Percentiles rank a stretch among this genome's conserved stretches.
phyloP scores from a whole-genome alignment of 2,329 filamentous ascomycete genomes.

The Rasamsonia emersonii region DNA sequence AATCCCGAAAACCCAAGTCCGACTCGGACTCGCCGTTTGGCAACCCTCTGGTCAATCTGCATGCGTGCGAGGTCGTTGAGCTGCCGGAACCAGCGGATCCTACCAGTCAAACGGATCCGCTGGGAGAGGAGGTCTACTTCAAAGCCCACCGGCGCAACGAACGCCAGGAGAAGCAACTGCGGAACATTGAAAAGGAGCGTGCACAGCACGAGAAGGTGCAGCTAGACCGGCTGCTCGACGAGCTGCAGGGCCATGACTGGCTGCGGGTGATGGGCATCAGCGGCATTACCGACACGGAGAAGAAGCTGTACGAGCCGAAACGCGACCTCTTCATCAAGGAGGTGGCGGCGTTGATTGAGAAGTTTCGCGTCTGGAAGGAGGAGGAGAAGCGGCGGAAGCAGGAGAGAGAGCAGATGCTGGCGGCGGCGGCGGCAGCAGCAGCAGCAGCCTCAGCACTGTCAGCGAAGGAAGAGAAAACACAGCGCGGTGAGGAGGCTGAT shows the following conservation, averaged over 20 bases:
- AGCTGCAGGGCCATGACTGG: slow-evolving; percentile 87
- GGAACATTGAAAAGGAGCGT: slow-evolving; percentile 58
- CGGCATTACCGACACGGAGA: slow-evolving; percentile 73
- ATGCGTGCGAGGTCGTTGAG: slow-evolving; percentile 36
- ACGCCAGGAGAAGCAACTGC: slow-evolving; percentile 58
- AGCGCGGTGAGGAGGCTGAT: slow-evolving; percentile 37
- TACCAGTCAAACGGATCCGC: slow-evolving; percentile 40
- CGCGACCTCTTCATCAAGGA: slow-evolving; percentile 77
- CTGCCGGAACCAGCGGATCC: slow-evolving; percentile 30
- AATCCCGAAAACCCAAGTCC: slow-evolving; percentile 4
- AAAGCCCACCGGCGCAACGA: slow-evolving; percentile 53
- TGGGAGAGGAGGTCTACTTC: slow-evolving; percentile 48
- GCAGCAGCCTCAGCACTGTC: slow-evolving; percentile 7
- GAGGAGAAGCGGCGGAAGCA: slow-evolving; percentile 78
- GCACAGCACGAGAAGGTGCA: slow-evolving; percentile 60
- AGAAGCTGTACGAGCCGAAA: slow-evolving; percentile 78
- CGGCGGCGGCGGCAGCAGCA: slow-evolving; percentile 5
- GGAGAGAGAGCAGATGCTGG: slow-evolving; percentile 59
- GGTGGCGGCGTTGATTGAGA: slow-evolving; percentile 71
- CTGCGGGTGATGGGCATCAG: slow-evolving; percentile 83
- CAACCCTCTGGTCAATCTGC: slow-evolving; percentile 29
- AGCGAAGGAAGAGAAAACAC: slow-evolving; percentile 11
- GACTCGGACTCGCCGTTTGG: slow-evolving; percentile 19
- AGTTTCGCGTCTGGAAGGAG: slow-evolving; percentile 79
- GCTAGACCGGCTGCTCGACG: slow-evolving; percentile 63